These are phyloP conservation scores for Amoebophrya sp. DNA, from an alignment of 169 alveolate genomes.

Conservation along the genomic window DNA sequence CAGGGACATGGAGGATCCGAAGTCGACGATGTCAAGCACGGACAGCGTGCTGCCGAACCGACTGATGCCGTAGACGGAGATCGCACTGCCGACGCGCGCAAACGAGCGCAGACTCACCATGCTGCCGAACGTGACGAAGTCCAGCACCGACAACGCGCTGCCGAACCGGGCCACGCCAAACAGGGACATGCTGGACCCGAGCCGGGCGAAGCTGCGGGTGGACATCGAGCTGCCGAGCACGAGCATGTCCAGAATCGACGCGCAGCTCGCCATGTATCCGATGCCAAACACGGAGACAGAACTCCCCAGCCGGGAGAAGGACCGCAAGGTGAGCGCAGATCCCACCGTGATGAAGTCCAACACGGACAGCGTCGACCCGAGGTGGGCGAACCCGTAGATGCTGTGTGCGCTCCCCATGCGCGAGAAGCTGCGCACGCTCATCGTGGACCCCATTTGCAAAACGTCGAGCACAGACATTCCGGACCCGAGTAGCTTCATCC, in stretches of 20 bases:
- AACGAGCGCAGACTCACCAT: not conserved
- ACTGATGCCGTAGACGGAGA: not conserved
- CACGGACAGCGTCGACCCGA: not conserved
- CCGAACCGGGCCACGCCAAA: slow-evolving; percentile 26
- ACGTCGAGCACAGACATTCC: not conserved
- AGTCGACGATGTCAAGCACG: not conserved
- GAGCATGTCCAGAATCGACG: not conserved
- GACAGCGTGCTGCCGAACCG: slow-evolving; percentile 14
- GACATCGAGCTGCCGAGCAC: not conserved
- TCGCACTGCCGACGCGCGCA: not conserved
- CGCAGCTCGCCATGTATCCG: not conserved
- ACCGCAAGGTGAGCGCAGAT: not conserved
- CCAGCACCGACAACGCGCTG: not conserved
- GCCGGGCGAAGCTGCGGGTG: slow-evolving; percentile 7
- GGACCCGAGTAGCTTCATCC: not conserved
- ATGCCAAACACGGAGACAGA: not conserved
- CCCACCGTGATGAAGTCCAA: not conserved
- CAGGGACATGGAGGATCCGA: not conserved
- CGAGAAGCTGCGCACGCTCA: not conserved
- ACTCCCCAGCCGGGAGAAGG: not conserved
- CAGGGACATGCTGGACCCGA: slow-evolving; percentile 24
- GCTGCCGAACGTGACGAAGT: slow-evolving; percentile 17
- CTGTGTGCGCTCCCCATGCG: not conserved
- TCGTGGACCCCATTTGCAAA: not conserved
- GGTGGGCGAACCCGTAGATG: not conserved